Evolutionary conservation across 164 flowering plant species (phyloP), one percentile per base, ranked within the genome.

Genomic region (Piper longum): DNA sequence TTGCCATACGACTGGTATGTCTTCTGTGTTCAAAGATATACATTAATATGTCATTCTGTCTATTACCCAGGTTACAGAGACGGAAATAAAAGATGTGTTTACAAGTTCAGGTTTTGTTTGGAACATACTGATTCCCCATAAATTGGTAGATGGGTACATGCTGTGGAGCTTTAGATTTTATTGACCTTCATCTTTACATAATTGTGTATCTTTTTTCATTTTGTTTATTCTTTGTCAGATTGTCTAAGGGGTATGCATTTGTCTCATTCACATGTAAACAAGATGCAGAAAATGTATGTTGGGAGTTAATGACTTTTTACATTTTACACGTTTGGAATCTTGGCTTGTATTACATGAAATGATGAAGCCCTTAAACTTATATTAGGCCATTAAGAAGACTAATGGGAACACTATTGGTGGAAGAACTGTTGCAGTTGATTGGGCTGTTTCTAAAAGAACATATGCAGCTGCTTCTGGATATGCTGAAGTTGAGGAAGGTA

Each of bases 401-500:
- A 95, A 95, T 77, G 97, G 97, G 45, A 70, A 83, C 70, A 74
- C 11, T 36, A 72, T 88, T 75, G 81, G 83, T 61, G 85, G 81
- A 68, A 77, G 99, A 69, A 73, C 92, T 5, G 80, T 95, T 68
- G 99, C 99, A 72, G 96, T 90, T 79, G 99, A 95, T 70, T 95
- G 99, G 99, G 95, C 99, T 62, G 80, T 95, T 70, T 78, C 97
- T 43, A 95, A 95, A 77, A 88, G 88, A 61, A 56, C 84, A 61
- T 95, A 83, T 73, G 64, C 79, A 43, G 61, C 79, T 74, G 84
- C 77, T 40, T 71, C 73, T 57, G 64, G 65, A 70, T 54, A 74
- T 16, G 64, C 54, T 13, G 69, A 64, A 56, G 71, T 71, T 18
- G 73, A 70, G 62, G 83, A 82, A 70, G 96, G 96, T 89, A 76